Conservation (phyloP, 257 asterid species). For the Phtheirospermum japonicum region DNA sequence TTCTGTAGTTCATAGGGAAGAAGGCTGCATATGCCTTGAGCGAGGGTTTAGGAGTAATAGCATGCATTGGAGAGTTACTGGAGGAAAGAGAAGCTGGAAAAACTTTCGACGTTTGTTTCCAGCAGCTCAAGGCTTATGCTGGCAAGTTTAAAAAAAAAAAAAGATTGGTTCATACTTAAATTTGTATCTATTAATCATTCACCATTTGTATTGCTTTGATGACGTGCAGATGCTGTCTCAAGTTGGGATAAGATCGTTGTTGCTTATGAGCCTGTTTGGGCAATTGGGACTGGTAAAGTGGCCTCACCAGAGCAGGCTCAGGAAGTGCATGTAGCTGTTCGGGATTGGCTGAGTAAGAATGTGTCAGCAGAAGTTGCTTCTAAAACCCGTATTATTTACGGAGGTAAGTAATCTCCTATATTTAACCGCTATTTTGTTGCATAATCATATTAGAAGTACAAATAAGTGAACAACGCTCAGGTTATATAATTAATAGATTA, state of each 20-base stretch:
- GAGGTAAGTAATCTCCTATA: conserved; percentile 51
- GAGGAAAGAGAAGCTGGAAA: conserved; percentile 95
- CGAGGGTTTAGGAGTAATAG: conserved; percentile 87
- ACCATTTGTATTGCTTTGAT: conserved; percentile 9
- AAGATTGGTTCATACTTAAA: neutral
- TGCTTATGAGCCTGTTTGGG: conserved; percentile 99
- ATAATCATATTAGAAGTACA: no score
- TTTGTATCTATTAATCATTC: neutral
- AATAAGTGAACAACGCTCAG: no score
- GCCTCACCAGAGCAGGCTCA: conserved; percentile 99
- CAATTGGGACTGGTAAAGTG: conserved; percentile 99
- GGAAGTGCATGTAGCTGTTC: conserved; percentile 91
- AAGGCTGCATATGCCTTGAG: conserved; percentile 95
- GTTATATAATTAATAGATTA: neutral
- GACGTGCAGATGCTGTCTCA: conserved; percentile 72
- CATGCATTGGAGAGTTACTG: conserved; percentile 94
- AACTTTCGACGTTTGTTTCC: conserved; percentile 89
- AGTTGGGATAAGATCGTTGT: conserved; percentile 89
- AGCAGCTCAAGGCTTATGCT: conserved; percentile 87
- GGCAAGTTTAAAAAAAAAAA: conserved; percentile 36
- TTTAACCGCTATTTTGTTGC: no score
- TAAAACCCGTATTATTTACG: conserved; percentile 83
- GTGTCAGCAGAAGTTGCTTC: conserved; percentile 91
- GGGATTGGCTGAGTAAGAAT: conserved; percentile 92
- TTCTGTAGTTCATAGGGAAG: conserved; percentile 83